Base-by-base conservation (phyloP, 2,329 filamentous ascomycete species). In the Ophiostoma perfectum region DNA sequence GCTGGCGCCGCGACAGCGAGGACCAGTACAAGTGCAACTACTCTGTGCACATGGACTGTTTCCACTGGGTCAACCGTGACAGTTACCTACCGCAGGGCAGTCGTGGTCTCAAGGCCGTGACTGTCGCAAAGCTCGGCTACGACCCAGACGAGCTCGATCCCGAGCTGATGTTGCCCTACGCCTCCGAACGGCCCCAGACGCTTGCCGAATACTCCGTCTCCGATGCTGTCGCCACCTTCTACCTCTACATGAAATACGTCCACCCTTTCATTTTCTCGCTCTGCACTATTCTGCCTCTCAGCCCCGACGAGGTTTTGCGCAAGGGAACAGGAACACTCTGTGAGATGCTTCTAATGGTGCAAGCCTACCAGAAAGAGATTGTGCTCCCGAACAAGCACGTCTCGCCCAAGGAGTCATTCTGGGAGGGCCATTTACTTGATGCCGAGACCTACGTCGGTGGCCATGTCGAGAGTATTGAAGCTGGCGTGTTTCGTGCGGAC, bases 211-310 rank as follows among this genome's bases (percentile, higher is more conserved):
- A 99, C 80, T 99, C 96, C 0, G 95, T 99, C 62, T 99, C 96
- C 75, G 96, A 99, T 83, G 96, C 96, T 9, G 95, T 99, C 66
- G 95, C 95, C 36, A 99, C 95, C 0, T 99, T 99, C 77, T 99
- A 99, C 76, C 82, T 99, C 71, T 99, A 99, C 84, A 99, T 99
- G 96, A 99, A 99, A 89, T 99, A 99, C 78, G 92, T 99, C n/a
- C 95, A 99, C 77, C 95, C 95, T 3, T 99, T 99, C 81, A 95
- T 99, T 77, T 99, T 99, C 83, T 98, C 96, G 1, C 82, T 99
- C 0, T 99, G 95, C 79, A 99, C 93, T 1, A 97, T 99, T 80
- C 83, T 99, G 77, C 95, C 95, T 0, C 84, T 99, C 1, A 92
- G 92, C 62, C 92, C 93, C 45, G 94, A 99, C 75, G 95, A 98